Base-by-base conservation (phyloP, 192 early-diverging fungal species). In the Podila clonocystis region DNA sequence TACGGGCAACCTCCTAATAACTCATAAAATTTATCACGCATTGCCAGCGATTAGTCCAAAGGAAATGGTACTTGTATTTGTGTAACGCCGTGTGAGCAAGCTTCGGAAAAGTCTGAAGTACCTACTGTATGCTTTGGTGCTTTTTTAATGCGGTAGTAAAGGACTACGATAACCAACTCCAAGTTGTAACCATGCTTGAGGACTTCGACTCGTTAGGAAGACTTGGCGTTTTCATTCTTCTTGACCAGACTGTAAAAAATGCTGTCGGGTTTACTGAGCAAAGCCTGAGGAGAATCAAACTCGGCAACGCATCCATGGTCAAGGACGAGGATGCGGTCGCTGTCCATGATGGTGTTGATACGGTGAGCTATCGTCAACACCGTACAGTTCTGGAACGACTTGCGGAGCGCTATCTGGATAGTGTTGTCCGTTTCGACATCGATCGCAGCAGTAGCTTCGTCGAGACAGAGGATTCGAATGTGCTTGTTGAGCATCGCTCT, bases 251-350 rank as follows among this genome's bases (percentile, higher is more conserved):
- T 67, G 49, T 77, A 86, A 65, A 91, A 90, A 59, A 88, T 75
- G 3, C 86, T 79, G 31, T 84, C 72, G 17, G 57, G 64, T 28
- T 87, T 82, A 17, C 48, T 29, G 60, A 95, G 68, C 80, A 96
- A 83, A 9, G 80, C 84, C 50, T 62, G 65, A 19, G 95, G 95
- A 11, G 86, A 84, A 48, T 90, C 92, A 69, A 88, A 94, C 70
- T 95, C 93, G 0, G 84, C 87, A 9, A 96, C 79, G 19, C 82
- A 52, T 48, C 95, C 96, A 28, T 91, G 78, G 63, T 94, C 89
- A 24, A 97, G 82, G 2, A 96, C 94, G 60, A 95, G 66, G 65
- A 96, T 89, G 64, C 88, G 86, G 83, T 95, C 94, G 64, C 91
- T 92, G 70, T 94, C 93, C 70, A 88, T 84, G 30, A 92, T 84